phyloP scores from a whole-genome alignment of 805 yeast genomes.

The Candida namnaoensis region DNA sequence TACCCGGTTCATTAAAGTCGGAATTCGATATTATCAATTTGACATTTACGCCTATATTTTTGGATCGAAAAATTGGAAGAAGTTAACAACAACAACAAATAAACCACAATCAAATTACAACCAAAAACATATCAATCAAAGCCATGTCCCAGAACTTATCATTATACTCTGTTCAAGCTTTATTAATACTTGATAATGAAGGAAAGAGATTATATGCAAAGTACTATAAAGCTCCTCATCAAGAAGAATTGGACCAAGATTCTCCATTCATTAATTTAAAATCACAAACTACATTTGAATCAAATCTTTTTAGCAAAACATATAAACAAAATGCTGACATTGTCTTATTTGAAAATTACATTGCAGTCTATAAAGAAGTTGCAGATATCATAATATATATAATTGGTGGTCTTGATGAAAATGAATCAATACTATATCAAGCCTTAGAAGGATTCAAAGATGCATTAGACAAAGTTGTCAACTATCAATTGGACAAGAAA shows the following conservation, averaged over 20 bases:
- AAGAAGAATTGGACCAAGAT: conserved; percentile 18
- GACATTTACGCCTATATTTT: too few relatives aligned
- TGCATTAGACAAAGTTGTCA: conserved; percentile 69
- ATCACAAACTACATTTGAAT: conserved; percentile 74
- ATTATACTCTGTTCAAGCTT: conserved; percentile 75
- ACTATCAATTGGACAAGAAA: conserved; percentile 62
- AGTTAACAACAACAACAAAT: too few relatives aligned
- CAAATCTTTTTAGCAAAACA: conserved; percentile 63
- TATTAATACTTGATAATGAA: conserved; percentile 70
- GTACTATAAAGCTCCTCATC: conserved; percentile 67
- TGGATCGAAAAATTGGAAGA: too few relatives aligned
- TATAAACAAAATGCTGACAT: conserved; percentile 75
- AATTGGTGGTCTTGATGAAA: conserved; percentile 72
- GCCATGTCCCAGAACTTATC: conserved; percentile 43
- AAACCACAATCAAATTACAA: background rate
- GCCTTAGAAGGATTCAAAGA: conserved; percentile 73
- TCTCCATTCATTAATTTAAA: conserved; percentile 33
- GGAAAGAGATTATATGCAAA: conserved; percentile 80
- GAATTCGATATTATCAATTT: too few relatives aligned
- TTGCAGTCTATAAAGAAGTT: conserved; percentile 80
- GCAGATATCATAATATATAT: conserved; percentile 68
- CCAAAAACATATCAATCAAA: background rate
- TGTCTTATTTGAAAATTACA: conserved; percentile 65
- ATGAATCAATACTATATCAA: conserved; percentile 72
- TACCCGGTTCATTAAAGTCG: too few relatives aligned